Evolutionary conservation across 2,329 filamentous ascomycete species (phyloP), one percentile per base, ranked within the genome.

Genomic region (Beauveria sp.): DNA sequence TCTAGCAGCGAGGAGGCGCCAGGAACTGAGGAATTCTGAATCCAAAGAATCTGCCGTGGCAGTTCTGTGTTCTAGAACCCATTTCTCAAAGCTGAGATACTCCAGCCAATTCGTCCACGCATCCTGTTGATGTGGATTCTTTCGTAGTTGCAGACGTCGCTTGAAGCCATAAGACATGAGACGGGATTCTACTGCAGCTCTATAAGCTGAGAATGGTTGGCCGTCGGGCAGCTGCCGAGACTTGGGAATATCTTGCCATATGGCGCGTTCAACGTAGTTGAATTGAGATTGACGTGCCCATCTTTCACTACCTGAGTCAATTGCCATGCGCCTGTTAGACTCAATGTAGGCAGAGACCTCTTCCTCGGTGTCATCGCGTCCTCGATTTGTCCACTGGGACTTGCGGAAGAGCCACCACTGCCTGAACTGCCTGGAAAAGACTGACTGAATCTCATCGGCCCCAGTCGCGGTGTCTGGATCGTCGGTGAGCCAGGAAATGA

Each of bases 251-350:
- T 43, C 1, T 4, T 43, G 3, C 42, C 42, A 43, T 2, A 18
- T 8, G 18, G 1, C 1, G 18, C 42, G 18, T 8, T n/a, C 42
- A 5, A 10, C 2, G 3, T 43, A 0, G 42, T 43, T 3, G 18
- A 43, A 43, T 0, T 18, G 1, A 2, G 42, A 1, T 0, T 8
- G 7, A 8, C 18, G 4, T 20, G 42, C 3, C 18, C 1, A 9
- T 7, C 0, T 0, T 20, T 20, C 18, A 2, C 3, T 10, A 20
- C 42, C 42, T 20, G 9, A n/a, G 3, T 20, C 42, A 3, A n/a
- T 7, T 0, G 1, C 16, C n/a, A 3, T 43, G 7, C 42, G 42
- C 42, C 42, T 20, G 42, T 4, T 9, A 0, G 42, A 18, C 42
- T 43, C 42, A 20, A 43, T 0, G 4, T 20, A n/a, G 18, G 3